Percentiles rank a stretch among this genome's conserved stretches.
Conservation (phyloP, 1,139 yeast genomes). For the Pichia sp. region DNA sequence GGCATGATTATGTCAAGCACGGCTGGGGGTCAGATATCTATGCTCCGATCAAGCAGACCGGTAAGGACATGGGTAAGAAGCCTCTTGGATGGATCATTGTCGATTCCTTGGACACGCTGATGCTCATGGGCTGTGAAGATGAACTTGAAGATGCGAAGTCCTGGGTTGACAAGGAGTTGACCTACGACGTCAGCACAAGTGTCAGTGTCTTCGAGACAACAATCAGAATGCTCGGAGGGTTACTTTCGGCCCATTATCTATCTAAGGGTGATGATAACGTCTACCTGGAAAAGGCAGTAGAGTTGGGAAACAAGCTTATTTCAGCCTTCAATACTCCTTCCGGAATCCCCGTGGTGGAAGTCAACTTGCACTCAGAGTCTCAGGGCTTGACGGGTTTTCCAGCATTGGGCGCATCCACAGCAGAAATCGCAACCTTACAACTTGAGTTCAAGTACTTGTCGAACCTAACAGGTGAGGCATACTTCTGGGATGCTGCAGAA, state of each 20-base stretch:
- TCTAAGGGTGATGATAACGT: conserved; percentile 53
- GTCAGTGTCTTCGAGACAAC: conserved; percentile 92
- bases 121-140: conserved; percentile 70
- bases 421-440: conserved; percentile 86
- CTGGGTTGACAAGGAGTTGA: conserved; percentile 66
- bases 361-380: conserved; percentile 62
- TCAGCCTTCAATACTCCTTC: conserved; percentile 62
- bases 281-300: conserved; percentile 74
- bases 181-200: conserved; percentile 61
- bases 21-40: conserved; percentile 85
- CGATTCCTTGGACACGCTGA: conserved; percentile 80
- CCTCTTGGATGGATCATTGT: conserved; percentile 96
- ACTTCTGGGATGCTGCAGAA: conserved; percentile 78
- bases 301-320: conserved; percentile 46
- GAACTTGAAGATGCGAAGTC: conserved; percentile 61
- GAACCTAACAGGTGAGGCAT: conserved; percentile 69
- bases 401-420: conserved; percentile 74
- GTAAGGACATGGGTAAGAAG: conserved; percentile 73
- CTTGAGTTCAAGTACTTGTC: conserved; percentile 83
- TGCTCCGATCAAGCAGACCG: conserved; percentile 54
- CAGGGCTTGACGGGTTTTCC: conserved; percentile 64
- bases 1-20: conserved; percentile 70
- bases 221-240: conserved; percentile 89
- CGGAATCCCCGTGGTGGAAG: conserved; percentile 75
- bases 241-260: conserved; percentile 74